These are phyloP conservation scores for Vitrella brassicaformis DNA, from an alignment of 73 alveolate genomes.

Conservation along the genomic window DNA sequence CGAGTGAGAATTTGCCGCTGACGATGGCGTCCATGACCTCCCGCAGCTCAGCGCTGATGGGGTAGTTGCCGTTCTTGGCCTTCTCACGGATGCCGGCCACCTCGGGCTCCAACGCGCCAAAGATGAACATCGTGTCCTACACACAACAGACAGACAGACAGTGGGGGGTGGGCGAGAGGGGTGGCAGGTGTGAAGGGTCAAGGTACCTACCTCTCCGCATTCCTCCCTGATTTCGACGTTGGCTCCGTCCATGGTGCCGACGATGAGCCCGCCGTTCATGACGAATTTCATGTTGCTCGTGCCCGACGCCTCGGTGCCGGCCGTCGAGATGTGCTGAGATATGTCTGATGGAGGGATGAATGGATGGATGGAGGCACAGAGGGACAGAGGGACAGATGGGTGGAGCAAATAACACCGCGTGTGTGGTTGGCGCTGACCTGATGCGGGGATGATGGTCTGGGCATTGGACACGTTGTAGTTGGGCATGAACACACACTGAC, in stretches of 20 bases:
- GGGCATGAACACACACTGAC: conserved; percentile 62
- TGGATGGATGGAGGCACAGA: not conserved
- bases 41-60: conserved; percentile 31
- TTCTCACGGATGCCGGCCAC: conserved; percentile 14
- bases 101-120: conserved; percentile 52
- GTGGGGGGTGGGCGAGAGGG: not conserved
- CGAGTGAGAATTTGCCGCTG: conserved; percentile 12
- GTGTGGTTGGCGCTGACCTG: no score
- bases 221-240: conserved; percentile 94
- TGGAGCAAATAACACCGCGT: no score
- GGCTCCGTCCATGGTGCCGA: conserved; percentile 98
- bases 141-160: not conserved
- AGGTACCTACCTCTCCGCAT: conserved; percentile 80
- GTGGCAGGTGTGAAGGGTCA: conserved; percentile 30
- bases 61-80: conserved; percentile 33
- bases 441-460: no score
- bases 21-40: conserved; percentile 33
- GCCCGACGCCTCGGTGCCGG: conserved; percentile 92
- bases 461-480: conserved; percentile 90
- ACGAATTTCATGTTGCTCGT: conserved; percentile 70
- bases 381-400: not conserved
- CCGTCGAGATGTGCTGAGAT: conserved; percentile 91
- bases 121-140: conserved; percentile 46
- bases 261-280: conserved; percentile 87
- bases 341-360: conserved; percentile 97